A percentile compares a stretch with the other conserved stretches of the same genome.
Evolutionary conservation across 2,329 filamentous ascomycete genomes (phyloP).

Genomic region (Cladosporium halotolerans): DNA sequence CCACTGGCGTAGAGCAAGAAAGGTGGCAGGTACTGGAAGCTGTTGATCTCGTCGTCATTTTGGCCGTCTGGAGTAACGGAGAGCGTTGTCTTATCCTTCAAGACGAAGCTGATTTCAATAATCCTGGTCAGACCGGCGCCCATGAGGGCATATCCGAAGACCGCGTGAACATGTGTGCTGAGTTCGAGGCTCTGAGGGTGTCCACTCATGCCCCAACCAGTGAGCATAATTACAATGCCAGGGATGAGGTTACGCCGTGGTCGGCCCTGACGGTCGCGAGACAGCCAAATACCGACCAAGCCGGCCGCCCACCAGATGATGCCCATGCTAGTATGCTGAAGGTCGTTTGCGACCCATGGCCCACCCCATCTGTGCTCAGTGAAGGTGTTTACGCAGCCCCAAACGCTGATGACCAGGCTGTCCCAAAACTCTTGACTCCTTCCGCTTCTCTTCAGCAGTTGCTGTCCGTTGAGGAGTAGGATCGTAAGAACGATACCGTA

Average conservation of each 20-base stretch:
- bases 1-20: conserved; percentile 78
- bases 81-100: conserved; percentile 58
- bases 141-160: conserved; percentile 96
- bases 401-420: conserved; percentile 79
- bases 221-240: conserved; percentile 82
- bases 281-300: conserved; percentile 86
- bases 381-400: conserved; percentile 97
- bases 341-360: conserved; percentile 84
- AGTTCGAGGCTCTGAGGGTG: conserved; percentile 80
- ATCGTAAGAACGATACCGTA: conserved; percentile 87
- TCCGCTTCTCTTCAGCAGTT: conserved; percentile 74
- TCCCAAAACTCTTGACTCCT: conserved; percentile 97
- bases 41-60: conserved; percentile 40
- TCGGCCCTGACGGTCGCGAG: conserved; percentile 70
- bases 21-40: conserved; percentile 39
- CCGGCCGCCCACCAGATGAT: conserved; percentile 97
- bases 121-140: conserved; percentile 75
- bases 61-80: conserved; percentile 20
- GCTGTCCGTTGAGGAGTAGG: conserved; percentile 78
- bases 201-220: conserved; percentile 90
- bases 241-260: conserved; percentile 92
- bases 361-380: conserved; percentile 93
- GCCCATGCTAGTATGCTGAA: conserved; percentile 99
- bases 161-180: conserved; percentile 78
- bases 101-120: conserved; percentile 83